phyloP scores from a whole-genome alignment of 768 basidiomycete genomes.

The Fistulinella prunicolor region DNA sequence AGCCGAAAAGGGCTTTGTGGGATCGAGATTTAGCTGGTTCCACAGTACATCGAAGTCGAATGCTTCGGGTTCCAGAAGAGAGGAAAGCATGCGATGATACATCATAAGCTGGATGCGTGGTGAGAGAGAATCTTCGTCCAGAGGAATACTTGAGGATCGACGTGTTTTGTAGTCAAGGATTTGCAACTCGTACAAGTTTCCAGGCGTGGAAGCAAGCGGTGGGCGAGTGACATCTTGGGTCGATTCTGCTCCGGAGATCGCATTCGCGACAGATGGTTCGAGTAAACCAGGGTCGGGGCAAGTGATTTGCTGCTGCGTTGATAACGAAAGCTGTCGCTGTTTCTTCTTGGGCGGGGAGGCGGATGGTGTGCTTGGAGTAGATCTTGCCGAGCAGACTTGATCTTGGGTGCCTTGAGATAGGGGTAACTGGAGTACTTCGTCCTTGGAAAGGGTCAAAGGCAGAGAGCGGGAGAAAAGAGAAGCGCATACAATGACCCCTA shows the following conservation, averaged over 20 bases:
- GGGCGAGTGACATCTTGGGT: background rate
- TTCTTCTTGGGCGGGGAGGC: conserved; percentile 29
- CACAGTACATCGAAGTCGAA: conserved; percentile 58
- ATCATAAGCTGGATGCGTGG: conserved; percentile 75
- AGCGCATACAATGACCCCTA: conserved; percentile 67
- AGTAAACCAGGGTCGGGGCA: background rate
- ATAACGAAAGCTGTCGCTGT: conserved; percentile 18
- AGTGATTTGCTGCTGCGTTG: conserved; percentile 18
- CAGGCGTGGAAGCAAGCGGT: background rate
- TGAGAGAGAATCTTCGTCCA: conserved; percentile 52
- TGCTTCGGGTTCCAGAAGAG: conserved; percentile 41
- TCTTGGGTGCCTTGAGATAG: conserved; percentile 1
- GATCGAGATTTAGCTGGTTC: conserved; percentile 43
- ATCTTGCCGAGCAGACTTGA: conserved; percentile 6
- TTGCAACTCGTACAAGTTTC: conserved; percentile 34
- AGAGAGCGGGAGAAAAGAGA: background rate
- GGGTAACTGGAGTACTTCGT: conserved; percentile 42
- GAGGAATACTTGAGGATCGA: conserved; percentile 45
- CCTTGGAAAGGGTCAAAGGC: conserved; percentile 36
- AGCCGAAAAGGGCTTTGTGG: conserved; percentile 45
- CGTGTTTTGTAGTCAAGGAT: conserved; percentile 75
- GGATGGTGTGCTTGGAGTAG: conserved; percentile 17
- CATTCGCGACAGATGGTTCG: background rate
- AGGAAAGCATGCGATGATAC: conserved; percentile 63
- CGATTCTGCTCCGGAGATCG: background rate